Evolutionary conservation across 1,284 basidiomycete genomes (phyloP).

Genomic region (Ceratobasidium papillatum): DNA sequence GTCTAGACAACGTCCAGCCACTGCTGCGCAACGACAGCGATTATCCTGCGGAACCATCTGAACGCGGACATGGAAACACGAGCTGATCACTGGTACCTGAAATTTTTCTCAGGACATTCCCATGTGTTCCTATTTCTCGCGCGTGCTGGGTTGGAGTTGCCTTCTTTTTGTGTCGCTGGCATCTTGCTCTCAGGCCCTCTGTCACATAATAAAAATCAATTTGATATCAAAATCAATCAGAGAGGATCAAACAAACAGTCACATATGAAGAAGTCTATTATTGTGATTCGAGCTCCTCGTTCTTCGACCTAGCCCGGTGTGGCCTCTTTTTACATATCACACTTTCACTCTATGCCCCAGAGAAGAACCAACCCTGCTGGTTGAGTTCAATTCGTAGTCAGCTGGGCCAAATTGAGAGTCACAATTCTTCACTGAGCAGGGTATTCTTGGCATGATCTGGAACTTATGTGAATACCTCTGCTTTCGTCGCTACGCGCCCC

Average conservation of each 20-base stretch:
- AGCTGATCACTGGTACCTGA: conserved; percentile 1
- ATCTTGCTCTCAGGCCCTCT: no score
- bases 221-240: background rate
- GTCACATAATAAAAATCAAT: no score
- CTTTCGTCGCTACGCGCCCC: no score
- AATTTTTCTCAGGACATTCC: background rate
- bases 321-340: background rate
- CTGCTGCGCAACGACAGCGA: background rate
- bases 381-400: no score
- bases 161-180: no score
- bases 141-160: no score
- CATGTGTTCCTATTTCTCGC: background rate
- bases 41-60: background rate
- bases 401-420: background rate
- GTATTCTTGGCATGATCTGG: background rate
- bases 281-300: background rate
- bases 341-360: background rate
- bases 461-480: background rate
- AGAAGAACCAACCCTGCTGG: background rate
- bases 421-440: background rate
- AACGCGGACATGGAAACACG: background rate
- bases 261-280: background rate
- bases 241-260: background rate
- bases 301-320: background rate
- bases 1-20: background rate